phyloP scores from a whole-genome alignment of 2,329 filamentous ascomycete genomes.

The Penicillium sp. region DNA sequence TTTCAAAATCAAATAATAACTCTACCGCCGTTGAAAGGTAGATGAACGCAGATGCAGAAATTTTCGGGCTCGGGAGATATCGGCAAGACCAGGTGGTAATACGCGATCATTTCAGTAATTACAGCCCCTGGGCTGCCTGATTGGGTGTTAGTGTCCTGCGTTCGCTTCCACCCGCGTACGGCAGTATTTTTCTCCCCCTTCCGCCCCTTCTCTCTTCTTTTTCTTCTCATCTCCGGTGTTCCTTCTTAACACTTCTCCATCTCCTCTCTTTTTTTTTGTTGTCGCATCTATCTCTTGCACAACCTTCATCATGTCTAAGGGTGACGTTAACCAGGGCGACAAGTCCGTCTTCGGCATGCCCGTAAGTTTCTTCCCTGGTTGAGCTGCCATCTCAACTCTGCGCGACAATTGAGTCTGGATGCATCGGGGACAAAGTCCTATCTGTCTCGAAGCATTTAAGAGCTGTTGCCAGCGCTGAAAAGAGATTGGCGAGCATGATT shows the following conservation, averaged over 20 bases:
- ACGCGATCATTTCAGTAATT: conserved; percentile 11
- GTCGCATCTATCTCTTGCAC: conserved; percentile 42
- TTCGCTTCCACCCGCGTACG: conserved; percentile 40
- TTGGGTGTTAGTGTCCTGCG: conserved; percentile 30
- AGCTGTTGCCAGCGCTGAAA: background rate
- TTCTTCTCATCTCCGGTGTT: conserved; percentile 39
- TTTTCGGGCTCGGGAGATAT: conserved; percentile 40
- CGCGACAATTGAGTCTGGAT: conserved; percentile 7
- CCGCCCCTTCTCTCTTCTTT: conserved; percentile 47
- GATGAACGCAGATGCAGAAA: conserved; percentile 10
- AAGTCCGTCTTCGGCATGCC: conserved; percentile 57
- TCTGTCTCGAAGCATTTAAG: background rate
- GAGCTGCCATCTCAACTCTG: conserved; percentile 16
- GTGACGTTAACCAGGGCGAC: conserved; percentile 50
- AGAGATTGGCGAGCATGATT: background rate
- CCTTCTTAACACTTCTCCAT: conserved; percentile 36
- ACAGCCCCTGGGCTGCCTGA: conserved; percentile 17
- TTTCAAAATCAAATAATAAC: background rate
- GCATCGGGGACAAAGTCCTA: background rate
- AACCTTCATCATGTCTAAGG: conserved; percentile 48
- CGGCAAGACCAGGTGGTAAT: conserved; percentile 26
- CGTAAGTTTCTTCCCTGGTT: conserved; percentile 37
- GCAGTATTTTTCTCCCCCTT: conserved; percentile 39
- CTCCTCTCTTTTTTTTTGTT: conserved; percentile 39
- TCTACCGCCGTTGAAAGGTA: conserved; percentile 1